phyloP scores from a whole-genome alignment of 371 early-diverging fungal genomes.

The Mortierella sp. region DNA sequence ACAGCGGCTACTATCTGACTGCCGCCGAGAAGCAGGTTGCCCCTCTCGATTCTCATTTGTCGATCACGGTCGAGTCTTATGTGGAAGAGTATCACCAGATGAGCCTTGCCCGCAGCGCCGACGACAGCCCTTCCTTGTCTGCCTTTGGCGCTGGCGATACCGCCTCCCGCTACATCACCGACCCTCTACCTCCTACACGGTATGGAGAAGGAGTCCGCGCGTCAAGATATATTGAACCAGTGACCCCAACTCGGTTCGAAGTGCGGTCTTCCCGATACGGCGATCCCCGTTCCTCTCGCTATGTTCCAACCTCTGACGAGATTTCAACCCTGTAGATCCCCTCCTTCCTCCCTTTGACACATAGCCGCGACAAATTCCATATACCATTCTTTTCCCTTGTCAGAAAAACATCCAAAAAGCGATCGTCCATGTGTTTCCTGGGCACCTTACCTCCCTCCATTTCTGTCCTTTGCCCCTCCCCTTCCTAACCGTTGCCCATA shows the following conservation, averaged over 20 bases:
- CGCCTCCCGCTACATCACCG: not conserved
- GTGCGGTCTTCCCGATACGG: not conserved
- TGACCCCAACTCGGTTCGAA: not conserved
- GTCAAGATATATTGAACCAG: not conserved
- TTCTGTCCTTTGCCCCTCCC: not conserved
- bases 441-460: not conserved
- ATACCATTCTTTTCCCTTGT: not conserved
- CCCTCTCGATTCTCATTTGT: constrained; percentile 43
- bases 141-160: not conserved
- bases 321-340: not conserved
- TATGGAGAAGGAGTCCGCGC: not conserved
- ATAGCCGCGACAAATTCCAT: not conserved
- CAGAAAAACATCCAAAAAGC: not conserved
- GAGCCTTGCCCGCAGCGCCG: constrained; percentile 6
- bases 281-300: not conserved
- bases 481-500: not conserved
- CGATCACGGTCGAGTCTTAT: constrained; percentile 53
- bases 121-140: not conserved
- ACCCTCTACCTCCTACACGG: not conserved
- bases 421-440: not conserved
- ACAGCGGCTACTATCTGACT: constrained; percentile 6
- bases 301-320: not conserved
- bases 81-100: constrained; percentile 53
- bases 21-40: constrained; percentile 40
- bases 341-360: not conserved